phyloP scores from a whole-genome alignment of 2,329 filamentous ascomycete genomes.

The Penicillium sp. region DNA sequence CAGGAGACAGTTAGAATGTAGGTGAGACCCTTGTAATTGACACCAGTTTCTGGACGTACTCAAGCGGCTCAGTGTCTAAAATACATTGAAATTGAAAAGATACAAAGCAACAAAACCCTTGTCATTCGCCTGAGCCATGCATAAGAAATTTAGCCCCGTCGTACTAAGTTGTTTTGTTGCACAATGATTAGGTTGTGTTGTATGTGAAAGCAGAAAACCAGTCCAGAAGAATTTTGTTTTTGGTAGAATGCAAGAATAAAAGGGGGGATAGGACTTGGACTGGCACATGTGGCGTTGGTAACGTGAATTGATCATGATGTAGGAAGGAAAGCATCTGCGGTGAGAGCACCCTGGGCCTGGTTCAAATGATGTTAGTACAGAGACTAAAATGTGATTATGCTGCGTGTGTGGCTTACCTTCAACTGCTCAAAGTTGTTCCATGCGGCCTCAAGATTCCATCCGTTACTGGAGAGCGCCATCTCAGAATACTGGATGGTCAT shows the following conservation, averaged over 20 bases:
- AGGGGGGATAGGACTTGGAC: neutral
- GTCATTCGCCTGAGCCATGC: slow-evolving; percentile 38
- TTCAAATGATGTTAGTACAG: slow-evolving; percentile 20
- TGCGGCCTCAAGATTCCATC: slow-evolving; percentile 77
- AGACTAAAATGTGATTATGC: neutral
- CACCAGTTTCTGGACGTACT: neutral
- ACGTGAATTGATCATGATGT: slow-evolving; percentile 14
- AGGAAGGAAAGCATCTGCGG: slow-evolving; percentile 50
- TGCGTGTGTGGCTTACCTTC: slow-evolving; percentile 55
- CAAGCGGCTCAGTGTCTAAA: slow-evolving; percentile 17
- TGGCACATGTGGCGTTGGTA: neutral
- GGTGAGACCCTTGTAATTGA: neutral
- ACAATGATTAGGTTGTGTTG: neutral
- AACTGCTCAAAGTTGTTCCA: slow-evolving; percentile 72
- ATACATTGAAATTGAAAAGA: slow-evolving; percentile 7
- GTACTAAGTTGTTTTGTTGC: neutral
- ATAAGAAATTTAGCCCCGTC: slow-evolving; percentile 13
- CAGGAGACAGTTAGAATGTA: too few relatives aligned
- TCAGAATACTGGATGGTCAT: slow-evolving; percentile 78
- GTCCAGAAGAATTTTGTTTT: slow-evolving; percentile 5
- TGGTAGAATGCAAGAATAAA: slow-evolving; percentile 7
- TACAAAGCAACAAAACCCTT: slow-evolving; percentile 18
- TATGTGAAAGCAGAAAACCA: neutral
- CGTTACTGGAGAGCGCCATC: slow-evolving; percentile 75
- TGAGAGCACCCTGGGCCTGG: slow-evolving; percentile 45